phyloP scores from a whole-genome alignment of 306 rosid species.

The Fagus crenata region DNA sequence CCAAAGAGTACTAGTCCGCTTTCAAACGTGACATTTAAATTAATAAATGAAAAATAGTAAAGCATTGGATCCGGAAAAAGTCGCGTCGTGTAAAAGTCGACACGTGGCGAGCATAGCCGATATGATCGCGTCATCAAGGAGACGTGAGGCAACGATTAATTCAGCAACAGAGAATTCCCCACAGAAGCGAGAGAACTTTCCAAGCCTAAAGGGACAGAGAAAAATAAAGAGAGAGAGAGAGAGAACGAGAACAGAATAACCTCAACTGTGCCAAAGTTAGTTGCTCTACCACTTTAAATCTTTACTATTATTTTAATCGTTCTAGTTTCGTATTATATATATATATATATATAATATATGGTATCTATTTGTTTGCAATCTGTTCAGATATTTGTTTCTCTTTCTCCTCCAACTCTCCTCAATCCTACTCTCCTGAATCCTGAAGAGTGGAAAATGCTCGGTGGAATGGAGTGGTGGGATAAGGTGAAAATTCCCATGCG shows the following conservation, averaged over 20 bases:
- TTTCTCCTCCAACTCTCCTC: not conserved
- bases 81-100: not conserved
- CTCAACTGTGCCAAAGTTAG: not conserved
- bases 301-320: not conserved
- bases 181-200: not conserved
- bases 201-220: not conserved
- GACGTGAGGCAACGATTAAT: constrained; percentile 3
- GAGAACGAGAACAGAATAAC: not conserved
- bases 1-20: not conserved
- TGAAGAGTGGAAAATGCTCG: constrained; percentile 19
- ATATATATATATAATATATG: too few relatives aligned
- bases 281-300: constrained; percentile 1
- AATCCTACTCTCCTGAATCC: not conserved
- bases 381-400: not conserved
- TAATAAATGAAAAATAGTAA: not conserved
- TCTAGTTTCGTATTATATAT: too few relatives aligned
- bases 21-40: not conserved
- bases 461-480: constrained; percentile 54
- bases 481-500: constrained; percentile 40
- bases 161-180: not conserved
- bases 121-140: constrained; percentile 15
- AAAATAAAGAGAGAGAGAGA: too few relatives aligned
- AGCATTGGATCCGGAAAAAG: constrained; percentile 1
- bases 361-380: too few relatives aligned
- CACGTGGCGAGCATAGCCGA: constrained; percentile 35